Conservation (phyloP, 176 grass and related monocot species). For the Elaeis guineensis region DNA sequence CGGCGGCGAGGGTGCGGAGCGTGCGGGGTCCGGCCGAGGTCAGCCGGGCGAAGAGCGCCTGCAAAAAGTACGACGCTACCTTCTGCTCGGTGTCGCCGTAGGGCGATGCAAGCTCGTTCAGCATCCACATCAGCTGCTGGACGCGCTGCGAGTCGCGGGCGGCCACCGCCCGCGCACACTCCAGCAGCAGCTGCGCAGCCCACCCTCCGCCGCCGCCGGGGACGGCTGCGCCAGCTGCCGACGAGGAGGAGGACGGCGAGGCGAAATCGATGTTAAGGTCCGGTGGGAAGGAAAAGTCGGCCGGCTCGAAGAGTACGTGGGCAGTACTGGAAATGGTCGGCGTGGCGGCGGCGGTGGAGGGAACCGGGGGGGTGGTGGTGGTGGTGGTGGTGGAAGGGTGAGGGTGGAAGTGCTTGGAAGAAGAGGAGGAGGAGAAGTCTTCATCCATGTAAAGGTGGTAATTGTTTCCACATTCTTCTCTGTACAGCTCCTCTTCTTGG, state of each 20-base stretch:
- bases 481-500: conserved; percentile 47
- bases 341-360: conserved; percentile 34
- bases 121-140: conserved; percentile 99
- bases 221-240: conserved; percentile 5
- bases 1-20: conserved; percentile 56
- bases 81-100: conserved; percentile 98
- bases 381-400: conserved; percentile 27
- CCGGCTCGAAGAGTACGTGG: conserved; percentile 60
- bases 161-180: conserved; percentile 69
- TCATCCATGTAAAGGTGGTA: conserved; percentile 95
- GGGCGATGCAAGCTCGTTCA: conserved; percentile 92
- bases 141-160: conserved; percentile 73
- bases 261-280: conserved; percentile 97
- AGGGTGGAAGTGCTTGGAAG: conserved; percentile 65
- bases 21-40: conserved; percentile 64
- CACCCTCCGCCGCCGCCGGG: conserved; percentile 31
- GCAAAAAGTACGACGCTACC: conserved; percentile 77
- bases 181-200: conserved; percentile 65
- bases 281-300: conserved; percentile 68
- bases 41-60: conserved; percentile 76
- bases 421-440: conserved; percentile 96
- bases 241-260: conserved; percentile 68
- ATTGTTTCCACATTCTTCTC: conserved; percentile 91
- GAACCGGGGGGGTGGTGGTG: conserved; percentile 19
- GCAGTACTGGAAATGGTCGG: conserved; percentile 58